phyloP scores from a whole-genome alignment of 2,329 filamentous ascomycete genomes.

The Aspergillus ruber region DNA sequence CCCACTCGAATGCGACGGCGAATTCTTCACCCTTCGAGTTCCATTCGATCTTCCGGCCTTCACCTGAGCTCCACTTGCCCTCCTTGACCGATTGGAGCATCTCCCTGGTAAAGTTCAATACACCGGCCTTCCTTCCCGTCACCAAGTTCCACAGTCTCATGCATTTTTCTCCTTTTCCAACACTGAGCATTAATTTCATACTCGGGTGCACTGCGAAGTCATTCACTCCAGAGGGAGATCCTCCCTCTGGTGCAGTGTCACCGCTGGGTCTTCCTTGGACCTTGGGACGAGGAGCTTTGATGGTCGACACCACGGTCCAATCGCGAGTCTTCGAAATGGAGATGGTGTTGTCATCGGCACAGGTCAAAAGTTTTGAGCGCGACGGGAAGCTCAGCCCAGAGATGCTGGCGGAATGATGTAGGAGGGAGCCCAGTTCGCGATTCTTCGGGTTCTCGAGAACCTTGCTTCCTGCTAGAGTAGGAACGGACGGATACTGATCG shows the following conservation, averaged over 20 bases:
- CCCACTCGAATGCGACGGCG: conserved; percentile 80
- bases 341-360: conserved; percentile 85
- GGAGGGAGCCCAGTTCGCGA: conserved; percentile 75
- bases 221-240: conserved; percentile 80
- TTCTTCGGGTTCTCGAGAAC: conserved; percentile 82
- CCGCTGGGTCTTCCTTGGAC: conserved; percentile 73
- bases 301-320: conserved; percentile 78
- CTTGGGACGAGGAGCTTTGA: conserved; percentile 84
- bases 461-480: conserved; percentile 62
- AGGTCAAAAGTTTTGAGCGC: conserved; percentile 78
- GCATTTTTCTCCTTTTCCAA: conserved; percentile 79
- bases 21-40: conserved; percentile 72
- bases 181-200: conserved; percentile 93
- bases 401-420: conserved; percentile 79
- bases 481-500: conserved; percentile 53
- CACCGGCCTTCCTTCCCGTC: conserved; percentile 90
- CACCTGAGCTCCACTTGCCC: conserved; percentile 68
- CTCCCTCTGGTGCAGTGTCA: conserved; percentile 78
- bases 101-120: conserved; percentile 73
- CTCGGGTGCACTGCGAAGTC: conserved; percentile 93
- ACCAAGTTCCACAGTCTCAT: conserved; percentile 97
- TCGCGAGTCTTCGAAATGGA: conserved; percentile 81
- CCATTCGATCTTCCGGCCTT: conserved; percentile 79
- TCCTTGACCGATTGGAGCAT: conserved; percentile 71
- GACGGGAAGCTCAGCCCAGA: conserved; percentile 77